Conservation (phyloP, 768 basidiomycete genomes). For the Hericium erinaceus region DNA sequence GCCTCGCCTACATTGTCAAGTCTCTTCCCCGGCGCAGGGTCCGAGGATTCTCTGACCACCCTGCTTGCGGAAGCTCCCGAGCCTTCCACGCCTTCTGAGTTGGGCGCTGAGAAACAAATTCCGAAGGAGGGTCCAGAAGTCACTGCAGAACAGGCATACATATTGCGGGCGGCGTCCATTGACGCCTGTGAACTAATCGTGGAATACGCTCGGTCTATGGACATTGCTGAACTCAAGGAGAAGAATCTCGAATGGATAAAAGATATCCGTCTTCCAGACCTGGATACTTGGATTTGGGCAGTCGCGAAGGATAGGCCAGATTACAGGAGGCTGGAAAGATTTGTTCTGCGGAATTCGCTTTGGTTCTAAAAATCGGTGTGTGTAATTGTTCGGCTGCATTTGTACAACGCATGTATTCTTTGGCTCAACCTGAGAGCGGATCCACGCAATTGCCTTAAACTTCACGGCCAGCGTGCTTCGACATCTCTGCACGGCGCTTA, state of each 20-base stretch:
- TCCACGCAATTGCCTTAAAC: background rate
- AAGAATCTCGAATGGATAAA: slow-evolving; percentile 38
- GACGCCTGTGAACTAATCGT: slow-evolving; percentile 70
- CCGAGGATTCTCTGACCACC: slow-evolving; percentile 26
- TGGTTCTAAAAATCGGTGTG: slow-evolving; percentile 44
- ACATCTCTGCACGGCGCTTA: background rate
- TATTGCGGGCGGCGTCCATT: slow-evolving; percentile 70
- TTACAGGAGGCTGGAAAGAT: slow-evolving; percentile 56
- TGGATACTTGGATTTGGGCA: slow-evolving; percentile 79
- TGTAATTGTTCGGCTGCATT: background rate
- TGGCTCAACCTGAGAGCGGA: background rate
- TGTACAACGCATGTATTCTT: background rate
- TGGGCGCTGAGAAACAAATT: slow-evolving; percentile 12
- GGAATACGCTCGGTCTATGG: slow-evolving; percentile 35
- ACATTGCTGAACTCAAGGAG: slow-evolving; percentile 16
- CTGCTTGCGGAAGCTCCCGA: slow-evolving; percentile 30
- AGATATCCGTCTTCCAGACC: slow-evolving; percentile 44
- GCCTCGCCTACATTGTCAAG: slow-evolving; percentile 26
- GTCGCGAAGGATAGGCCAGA: slow-evolving; percentile 71
- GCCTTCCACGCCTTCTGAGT: slow-evolving; percentile 4
- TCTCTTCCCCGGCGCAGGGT: slow-evolving; percentile 41
- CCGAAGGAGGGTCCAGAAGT: slow-evolving; percentile 46
- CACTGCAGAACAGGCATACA: slow-evolving; percentile 52
- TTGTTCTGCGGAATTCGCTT: slow-evolving; percentile 54
- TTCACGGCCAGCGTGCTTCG: background rate